Evolutionary conservation across 163 green algal species (phyloP), one percentile per base, ranked within the genome.

Genomic region (Chlorella variabilis): DNA sequence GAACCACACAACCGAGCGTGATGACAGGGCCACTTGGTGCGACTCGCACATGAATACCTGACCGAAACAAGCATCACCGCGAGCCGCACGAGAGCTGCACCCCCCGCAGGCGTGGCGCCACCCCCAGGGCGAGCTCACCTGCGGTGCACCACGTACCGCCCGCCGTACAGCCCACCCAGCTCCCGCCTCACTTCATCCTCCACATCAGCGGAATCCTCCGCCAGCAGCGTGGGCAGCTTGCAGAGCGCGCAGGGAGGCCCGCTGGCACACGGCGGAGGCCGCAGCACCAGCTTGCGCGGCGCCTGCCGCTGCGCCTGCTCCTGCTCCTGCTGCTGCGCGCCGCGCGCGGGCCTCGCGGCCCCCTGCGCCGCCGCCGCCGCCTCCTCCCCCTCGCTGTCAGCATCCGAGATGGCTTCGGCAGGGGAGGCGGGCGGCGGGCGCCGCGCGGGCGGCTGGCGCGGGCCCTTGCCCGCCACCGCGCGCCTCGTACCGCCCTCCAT

Each of bases 181-280:
- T 77, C 70, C 15, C 33, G 48, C 45, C 70, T 18, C 31, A 34
- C 48, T 2, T 65, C 70, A 59, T 6, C 18, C 33, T 29, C 31
- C 20, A 48, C 23, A 9, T 9, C 54, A 7, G 27, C 59, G 20
- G 36, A 9, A 31, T 77, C 70, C 3, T 31, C 33, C 21, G 48
- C 31, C 70, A 78, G 48, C 39, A 69, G 31, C 8, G 39, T 49
- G 48, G 51, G 34, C 71, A 78, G 71, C 9, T 38, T 25, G 71
- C 71, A 78, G 51, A 78, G 71, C 34, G 36, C 54, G 51, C 71
- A 78, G 23, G 4, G 54, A 51, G 71, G 51, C 7, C 71, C 71
- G 21, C 23, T 63, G 11, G 51, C 71, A 23, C 51, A 34, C 51
- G 23, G 1, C 23, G 71, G 71, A 23, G 51, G 71, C 3, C 48